phyloP scores from a whole-genome alignment of 257 asterid genomes.

The Misopates orontium region DNA sequence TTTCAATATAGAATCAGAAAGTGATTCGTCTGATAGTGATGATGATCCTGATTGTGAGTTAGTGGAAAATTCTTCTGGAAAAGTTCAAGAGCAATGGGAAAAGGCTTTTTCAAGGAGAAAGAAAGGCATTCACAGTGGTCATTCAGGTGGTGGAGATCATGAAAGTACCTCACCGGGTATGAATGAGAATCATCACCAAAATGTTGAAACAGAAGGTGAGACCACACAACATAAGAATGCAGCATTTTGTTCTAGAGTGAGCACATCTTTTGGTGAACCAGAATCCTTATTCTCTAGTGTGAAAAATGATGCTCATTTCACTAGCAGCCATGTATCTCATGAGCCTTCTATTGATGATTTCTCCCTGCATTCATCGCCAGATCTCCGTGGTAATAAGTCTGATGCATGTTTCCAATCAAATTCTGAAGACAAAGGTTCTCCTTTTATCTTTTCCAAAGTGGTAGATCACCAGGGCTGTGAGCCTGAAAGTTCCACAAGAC shows the following conservation, averaged over 20 bases:
- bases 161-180: conserved; percentile 30
- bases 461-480: conserved; percentile 24
- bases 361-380: conserved; percentile 19
- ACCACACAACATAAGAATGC: conserved; percentile 28
- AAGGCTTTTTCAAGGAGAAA: conserved; percentile 66
- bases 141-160: conserved; percentile 35
- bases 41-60: conserved; percentile 64
- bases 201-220: conserved; percentile 28
- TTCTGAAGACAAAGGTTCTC: conserved; percentile 25
- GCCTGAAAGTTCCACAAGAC: conserved; percentile 32
- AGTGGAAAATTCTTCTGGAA: conserved; percentile 67
- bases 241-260: conserved; percentile 23
- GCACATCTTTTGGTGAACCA: conserved; percentile 28
- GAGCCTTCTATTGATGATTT: conserved; percentile 15
- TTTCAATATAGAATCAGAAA: conserved; percentile 43
- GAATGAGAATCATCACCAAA: conserved; percentile 27
- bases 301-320: conserved; percentile 23
- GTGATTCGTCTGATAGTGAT: conserved; percentile 42
- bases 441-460: conserved; percentile 20
- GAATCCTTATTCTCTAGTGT: conserved; percentile 26
- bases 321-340: conserved; percentile 22
- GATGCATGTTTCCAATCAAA: conserved; percentile 20
- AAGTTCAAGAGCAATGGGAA: conserved; percentile 77
- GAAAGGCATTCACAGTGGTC: conserved; percentile 35
- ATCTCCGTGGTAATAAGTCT: conserved; percentile 13